Conservation (phyloP, 768 basidiomycete species). For the Lentinus tigrinus region DNA sequence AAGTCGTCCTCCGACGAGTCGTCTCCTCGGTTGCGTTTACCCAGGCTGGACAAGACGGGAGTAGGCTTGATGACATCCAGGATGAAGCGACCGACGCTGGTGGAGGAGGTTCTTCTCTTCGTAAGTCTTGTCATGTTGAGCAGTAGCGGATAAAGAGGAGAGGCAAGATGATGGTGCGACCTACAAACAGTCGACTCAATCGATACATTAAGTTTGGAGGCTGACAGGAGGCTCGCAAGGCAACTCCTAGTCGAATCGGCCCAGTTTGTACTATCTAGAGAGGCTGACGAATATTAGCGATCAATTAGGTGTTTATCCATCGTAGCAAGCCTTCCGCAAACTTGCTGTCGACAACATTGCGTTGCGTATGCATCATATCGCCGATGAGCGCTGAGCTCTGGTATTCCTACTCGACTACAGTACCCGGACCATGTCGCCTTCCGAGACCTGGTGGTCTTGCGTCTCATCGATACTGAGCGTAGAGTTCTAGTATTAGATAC, state of each 20-base stretch:
- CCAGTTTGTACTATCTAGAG: not conserved
- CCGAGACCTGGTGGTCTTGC: too few relatives aligned
- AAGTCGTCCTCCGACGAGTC: constrained; percentile 18
- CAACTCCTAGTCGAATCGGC: not conserved
- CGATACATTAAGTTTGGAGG: not conserved
- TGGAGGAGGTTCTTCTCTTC: constrained; percentile 21
- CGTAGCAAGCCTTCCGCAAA: too few relatives aligned
- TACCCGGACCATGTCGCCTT: too few relatives aligned
- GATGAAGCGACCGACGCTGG: constrained; percentile 39
- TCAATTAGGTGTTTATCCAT: too few relatives aligned
- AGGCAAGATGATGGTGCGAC: too few relatives aligned
- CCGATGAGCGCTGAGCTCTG: too few relatives aligned
- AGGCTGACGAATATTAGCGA: not conserved
- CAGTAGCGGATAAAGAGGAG: not conserved
- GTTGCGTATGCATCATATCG: too few relatives aligned
- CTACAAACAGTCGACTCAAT: too few relatives aligned
- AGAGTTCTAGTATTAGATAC: too few relatives aligned
- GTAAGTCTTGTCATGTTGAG: constrained; percentile 7
- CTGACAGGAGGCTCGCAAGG: not conserved
- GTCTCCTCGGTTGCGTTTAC: constrained; percentile 29
- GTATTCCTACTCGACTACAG: too few relatives aligned
- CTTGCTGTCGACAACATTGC: too few relatives aligned
- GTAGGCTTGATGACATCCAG: constrained; percentile 39
- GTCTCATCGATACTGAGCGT: too few relatives aligned
- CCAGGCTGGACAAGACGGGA: constrained; percentile 19